A percentile compares a stretch with the other conserved stretches of the same genome.
Conservation (phyloP, 495 filamentous ascomycete species). For the Neurospora discreta region DNA sequence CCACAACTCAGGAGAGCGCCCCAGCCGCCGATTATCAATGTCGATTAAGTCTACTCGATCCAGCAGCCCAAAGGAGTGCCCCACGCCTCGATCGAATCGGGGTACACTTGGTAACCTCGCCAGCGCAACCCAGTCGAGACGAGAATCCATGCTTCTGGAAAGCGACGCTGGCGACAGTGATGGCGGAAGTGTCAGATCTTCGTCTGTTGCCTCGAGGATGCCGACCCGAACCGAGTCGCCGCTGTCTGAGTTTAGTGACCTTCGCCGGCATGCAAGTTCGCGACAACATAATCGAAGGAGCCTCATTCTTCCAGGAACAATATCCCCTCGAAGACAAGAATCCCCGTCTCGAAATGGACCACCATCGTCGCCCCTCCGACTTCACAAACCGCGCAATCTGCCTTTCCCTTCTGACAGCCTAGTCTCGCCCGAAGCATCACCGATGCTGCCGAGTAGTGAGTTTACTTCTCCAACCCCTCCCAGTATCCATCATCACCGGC, state of each 20-base stretch:
- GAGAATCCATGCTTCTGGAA: conserved; percentile 63
- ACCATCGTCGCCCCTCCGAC: conserved; percentile 79
- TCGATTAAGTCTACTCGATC: conserved; percentile 54
- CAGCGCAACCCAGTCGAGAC: conserved; percentile 52
- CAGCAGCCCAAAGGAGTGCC: conserved; percentile 82
- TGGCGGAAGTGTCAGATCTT: conserved; percentile 77
- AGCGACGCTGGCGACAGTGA: conserved; percentile 63
- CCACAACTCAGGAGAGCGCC: conserved; percentile 27
- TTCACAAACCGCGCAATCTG: conserved; percentile 67
- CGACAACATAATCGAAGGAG: conserved; percentile 74
- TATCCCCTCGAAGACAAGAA: conserved; percentile 70
- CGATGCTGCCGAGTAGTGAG: conserved; percentile 70
- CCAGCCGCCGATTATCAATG: conserved; percentile 30
- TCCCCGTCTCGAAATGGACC: conserved; percentile 65
- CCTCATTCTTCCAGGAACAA: conserved; percentile 61
- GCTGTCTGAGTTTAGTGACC: conserved; percentile 64
- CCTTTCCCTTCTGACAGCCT: conserved; percentile 63
- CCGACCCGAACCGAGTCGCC: conserved; percentile 74
- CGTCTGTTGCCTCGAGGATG: conserved; percentile 56
- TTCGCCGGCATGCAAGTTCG: conserved; percentile 57
- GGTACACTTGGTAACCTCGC: conserved; percentile 49
- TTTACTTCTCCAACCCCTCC: conserved; percentile 54
- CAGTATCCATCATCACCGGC: conserved; percentile 64
- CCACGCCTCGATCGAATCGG: conserved; percentile 79
- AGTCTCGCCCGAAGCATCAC: conserved; percentile 80